Base-by-base conservation (phyloP, 2,329 filamentous ascomycete species). In the Waltergamsia citrina region DNA sequence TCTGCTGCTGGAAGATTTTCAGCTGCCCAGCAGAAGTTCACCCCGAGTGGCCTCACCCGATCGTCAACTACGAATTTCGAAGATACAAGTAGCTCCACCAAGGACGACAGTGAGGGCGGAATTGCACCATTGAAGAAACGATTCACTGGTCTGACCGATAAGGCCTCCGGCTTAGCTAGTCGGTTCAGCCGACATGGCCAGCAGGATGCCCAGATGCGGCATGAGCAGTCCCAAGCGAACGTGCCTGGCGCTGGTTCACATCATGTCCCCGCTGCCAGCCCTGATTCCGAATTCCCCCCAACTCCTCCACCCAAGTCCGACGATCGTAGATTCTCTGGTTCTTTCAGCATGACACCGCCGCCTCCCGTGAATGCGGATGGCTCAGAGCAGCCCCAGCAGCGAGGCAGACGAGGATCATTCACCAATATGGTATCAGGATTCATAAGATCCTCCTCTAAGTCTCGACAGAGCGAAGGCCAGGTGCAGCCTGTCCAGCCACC, bases 101-200 rank as follows among this genome's bases (percentile, higher is more conserved):
- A 21, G 7, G 21, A 17, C n/a, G 37, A 33, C 6, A 33, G 26
- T 21, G 26, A 33, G 25, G 32, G 38, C 26, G 34, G 41, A 12
- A 37, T 36, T 12, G 32, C 38, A 17, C 34, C 43, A 4, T 37
- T 42, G 11, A 70, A 65, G 50, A 69, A 65, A 40, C 54, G 67
- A 9, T 64, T 71, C 38, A 69, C 67, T 1, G 59, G 52, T 14
- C 44, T 59, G 10, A 35, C 32, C 6, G 38, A 47, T 17, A 49
- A 49, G 19, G 44, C 44, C 10, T 42, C 64, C 8, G 57, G 52
- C 6, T 43, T 54, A 15, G 41, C 48, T 11, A 43, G 44, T 16
- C 44, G 50, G 10, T 51, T 57, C 27, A 44, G 46, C 12, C 45
- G 52, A 15, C 39, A 48, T 23, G 15, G 35, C 23, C 14, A 37